Evolutionary conservation across 805 yeast species (phyloP).

Genomic region (Myxozyma melibiosi): DNA sequence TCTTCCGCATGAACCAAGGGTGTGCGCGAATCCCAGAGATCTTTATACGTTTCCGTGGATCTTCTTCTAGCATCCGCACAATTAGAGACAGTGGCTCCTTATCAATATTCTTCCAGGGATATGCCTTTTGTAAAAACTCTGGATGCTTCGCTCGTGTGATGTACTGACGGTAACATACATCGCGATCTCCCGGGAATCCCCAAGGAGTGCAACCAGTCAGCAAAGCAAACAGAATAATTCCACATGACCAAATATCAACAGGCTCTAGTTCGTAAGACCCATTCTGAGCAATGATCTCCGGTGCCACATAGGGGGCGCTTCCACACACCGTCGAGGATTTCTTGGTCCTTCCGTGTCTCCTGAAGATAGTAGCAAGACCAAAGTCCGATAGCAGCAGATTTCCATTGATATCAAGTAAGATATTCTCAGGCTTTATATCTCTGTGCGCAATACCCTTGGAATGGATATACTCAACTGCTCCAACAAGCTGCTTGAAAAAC

Average conservation of each 20-base stretch:
- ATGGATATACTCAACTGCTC: conserved; percentile 64
- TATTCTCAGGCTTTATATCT: conserved; percentile 70
- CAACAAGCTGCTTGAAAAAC: conserved; percentile 65
- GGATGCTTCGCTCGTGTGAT: not conserved
- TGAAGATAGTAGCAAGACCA: conserved; percentile 68
- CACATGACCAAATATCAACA: conserved; percentile 62
- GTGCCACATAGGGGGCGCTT: conserved; percentile 79
- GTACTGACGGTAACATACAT: conserved; percentile 46
- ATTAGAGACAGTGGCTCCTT: conserved; percentile 54
- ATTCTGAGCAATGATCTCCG: conserved; percentile 56
- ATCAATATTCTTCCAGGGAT: conserved; percentile 61
- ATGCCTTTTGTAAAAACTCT: conserved; percentile 37
- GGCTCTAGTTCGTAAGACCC: conserved; percentile 57
- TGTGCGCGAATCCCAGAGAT: conserved; percentile 51
- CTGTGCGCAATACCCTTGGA: conserved; percentile 66
- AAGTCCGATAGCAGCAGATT: conserved; percentile 76
- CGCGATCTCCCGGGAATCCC: conserved; percentile 56
- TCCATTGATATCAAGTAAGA: conserved; percentile 63
- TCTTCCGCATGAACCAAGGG: conserved; percentile 56
- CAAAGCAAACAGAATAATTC: conserved; percentile 62
- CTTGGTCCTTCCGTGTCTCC: conserved; percentile 52
- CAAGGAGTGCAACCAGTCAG: conserved; percentile 67
- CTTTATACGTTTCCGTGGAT: conserved; percentile 50
- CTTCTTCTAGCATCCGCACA: conserved; percentile 54
- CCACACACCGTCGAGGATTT: conserved; percentile 61